phyloP scores from a whole-genome alignment of 192 early-diverging fungal genomes.

The Backusella luteola region DNA sequence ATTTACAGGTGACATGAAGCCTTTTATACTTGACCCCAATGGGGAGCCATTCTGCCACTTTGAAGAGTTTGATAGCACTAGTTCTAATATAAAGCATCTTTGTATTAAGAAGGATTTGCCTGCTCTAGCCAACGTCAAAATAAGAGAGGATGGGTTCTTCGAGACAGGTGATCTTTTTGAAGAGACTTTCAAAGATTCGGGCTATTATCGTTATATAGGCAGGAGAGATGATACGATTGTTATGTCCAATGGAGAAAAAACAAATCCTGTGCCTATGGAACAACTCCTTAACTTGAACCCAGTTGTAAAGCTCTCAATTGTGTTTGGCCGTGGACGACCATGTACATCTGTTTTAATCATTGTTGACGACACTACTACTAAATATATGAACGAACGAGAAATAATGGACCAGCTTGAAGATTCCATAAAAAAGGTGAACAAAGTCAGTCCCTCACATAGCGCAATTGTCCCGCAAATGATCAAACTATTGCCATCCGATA shows the following conservation, averaged over 20 bases:
- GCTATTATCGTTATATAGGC: slow-evolving; percentile 18
- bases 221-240: slow-evolving; percentile 19
- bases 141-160: slow-evolving; percentile 10
- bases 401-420: not conserved
- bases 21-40: not conserved
- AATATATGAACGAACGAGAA: not conserved
- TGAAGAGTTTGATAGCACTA: not conserved
- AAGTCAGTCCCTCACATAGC: slow-evolving; percentile 17
- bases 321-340: slow-evolving; percentile 18
- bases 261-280: slow-evolving; percentile 30
- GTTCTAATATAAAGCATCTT: slow-evolving; percentile 8
- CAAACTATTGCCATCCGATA: slow-evolving; percentile 19
- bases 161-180: slow-evolving; percentile 22
- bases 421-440: slow-evolving; percentile 16
- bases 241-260: slow-evolving; percentile 36
- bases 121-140: not conserved
- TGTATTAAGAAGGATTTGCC: not conserved
- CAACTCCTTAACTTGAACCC: not conserved
- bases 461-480: slow-evolving; percentile 27
- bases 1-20: not conserved
- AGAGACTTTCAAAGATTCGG: not conserved
- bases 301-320: slow-evolving; percentile 13
- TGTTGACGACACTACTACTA: not conserved
- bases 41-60: not conserved
- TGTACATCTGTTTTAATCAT: slow-evolving; percentile 9